Percentiles rank a stretch among this genome's conserved stretches.
Evolutionary conservation across 2,329 filamentous ascomycete genomes (phyloP).

Genomic region (Alternaria triticina): DNA sequence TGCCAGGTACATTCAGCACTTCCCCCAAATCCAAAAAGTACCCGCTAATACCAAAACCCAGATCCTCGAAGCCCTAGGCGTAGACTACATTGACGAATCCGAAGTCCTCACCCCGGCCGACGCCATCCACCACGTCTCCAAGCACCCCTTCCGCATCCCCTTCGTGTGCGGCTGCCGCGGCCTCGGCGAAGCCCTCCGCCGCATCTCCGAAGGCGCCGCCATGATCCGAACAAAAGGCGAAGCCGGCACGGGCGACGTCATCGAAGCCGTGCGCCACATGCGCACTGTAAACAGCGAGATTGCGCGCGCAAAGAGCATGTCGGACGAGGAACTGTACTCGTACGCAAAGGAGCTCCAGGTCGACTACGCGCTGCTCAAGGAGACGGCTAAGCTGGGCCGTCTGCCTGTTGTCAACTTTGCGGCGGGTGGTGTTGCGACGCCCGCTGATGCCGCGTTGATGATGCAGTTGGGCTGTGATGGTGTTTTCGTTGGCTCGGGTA

Average conservation of each 20-base stretch:
- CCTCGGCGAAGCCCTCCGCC: constrained; percentile 87
- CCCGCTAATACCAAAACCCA: constrained; percentile 42
- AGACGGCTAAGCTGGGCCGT: constrained; percentile 85
- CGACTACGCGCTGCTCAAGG: constrained; percentile 78
- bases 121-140: constrained; percentile 88
- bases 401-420: constrained; percentile 98
- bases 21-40: background rate
- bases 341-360: constrained; percentile 82
- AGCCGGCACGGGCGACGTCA: constrained; percentile 94
- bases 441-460: constrained; percentile 95
- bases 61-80: constrained; percentile 92
- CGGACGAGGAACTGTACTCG: constrained; percentile 75
- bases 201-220: constrained; percentile 91
- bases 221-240: constrained; percentile 99
- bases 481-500: constrained; percentile 94
- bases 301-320: constrained; percentile 68
- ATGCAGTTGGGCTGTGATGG: constrained; percentile 99
- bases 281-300: constrained; percentile 87
- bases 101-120: constrained; percentile 97
- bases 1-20: constrained; percentile 68
- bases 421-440: constrained; percentile 98
- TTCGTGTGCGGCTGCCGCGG: constrained; percentile 98
- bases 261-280: constrained; percentile 96
- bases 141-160: constrained; percentile 79
- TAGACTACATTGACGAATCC: constrained; percentile 98